A percentile compares a stretch with the other conserved stretches of the same genome.
These are phyloP conservation scores for Claviceps sp. DNA, from an alignment of 2,329 filamentous ascomycete species.

Conservation along the genomic window DNA sequence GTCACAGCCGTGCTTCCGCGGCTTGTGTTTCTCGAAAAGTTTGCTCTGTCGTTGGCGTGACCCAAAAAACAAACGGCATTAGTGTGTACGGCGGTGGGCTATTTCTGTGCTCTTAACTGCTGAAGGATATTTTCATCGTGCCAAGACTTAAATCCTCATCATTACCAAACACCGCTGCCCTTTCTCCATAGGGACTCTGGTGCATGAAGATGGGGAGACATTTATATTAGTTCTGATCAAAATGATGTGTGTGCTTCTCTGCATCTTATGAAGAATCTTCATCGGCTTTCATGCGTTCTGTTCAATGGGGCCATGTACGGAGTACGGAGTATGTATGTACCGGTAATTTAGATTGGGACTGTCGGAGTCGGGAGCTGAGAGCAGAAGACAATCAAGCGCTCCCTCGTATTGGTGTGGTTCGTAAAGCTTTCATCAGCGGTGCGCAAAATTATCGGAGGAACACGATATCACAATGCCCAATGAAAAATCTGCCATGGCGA, in stretches of 20 bases:
- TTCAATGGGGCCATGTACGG: no score
- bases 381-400: no score
- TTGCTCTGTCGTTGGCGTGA: background rate
- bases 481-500: background rate
- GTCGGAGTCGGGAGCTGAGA: no score
- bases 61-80: constrained; percentile 29
- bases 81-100: constrained; percentile 47
- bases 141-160: constrained; percentile 37
- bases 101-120: constrained; percentile 35
- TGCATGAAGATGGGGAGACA: constrained; percentile 45
- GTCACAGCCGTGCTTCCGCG: background rate
- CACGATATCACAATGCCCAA: background rate
- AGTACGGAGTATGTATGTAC: background rate
- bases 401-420: no score
- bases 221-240: constrained; percentile 5
- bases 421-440: background rate
- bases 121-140: constrained; percentile 44
- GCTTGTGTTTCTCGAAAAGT: no score
- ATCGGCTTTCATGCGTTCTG: background rate
- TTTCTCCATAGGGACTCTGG: constrained; percentile 27
- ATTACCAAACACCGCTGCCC: constrained; percentile 45
- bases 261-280: background rate
- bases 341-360: no score
- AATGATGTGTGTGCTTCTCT: background rate
- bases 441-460: background rate